Evolutionary conservation across 305 asterid species (phyloP), one percentile per base, ranked within the genome.

Genomic region (Fraxinus angustifolia): DNA sequence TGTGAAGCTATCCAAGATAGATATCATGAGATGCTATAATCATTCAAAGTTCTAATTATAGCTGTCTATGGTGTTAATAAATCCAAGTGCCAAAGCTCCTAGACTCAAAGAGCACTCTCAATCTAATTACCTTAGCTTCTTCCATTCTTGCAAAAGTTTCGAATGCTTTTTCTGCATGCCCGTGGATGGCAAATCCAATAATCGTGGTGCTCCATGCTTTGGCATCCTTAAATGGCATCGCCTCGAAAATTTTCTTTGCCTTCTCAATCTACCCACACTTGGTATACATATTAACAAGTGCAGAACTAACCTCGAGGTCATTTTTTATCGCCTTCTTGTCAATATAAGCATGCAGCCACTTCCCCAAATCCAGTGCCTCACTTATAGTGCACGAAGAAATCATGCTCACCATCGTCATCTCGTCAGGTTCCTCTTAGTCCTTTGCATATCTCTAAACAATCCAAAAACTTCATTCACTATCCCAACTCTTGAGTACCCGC

Each of bases 281-380:
- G 19, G 94, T 91, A 65, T 93, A 93, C 93, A 91, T 88, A 80
- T 88, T 91, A 38, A 90, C 91, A 60, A 91, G 93, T 36, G 93
- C 92, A 0, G 96, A 91, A 56, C 89, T 82, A 73, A 93, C 88
- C 86, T 86, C 91, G 60, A 93, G 91, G 80, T 91, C 93, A 79
- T 83, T 89, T 81, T 84, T 83, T n/a, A 93, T 90, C 72, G 86
- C 89, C 73, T 86, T 90, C 88, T 83, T 88, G 14, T 87, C 87
- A 11, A 93, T 88, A 82, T 85, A 93, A 11, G 80, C 78, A 23
- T 93, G 93, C 82, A 90, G 45, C 97, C 96, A 91, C 77, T 83
- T 86, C 85, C 92, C 96, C 81, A 89, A 80, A 89, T 90, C 93
- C 86, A 90, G 84, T 0, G 94, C 94, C 31, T 93, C 94, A 0